Evolutionary conservation across 345 rosid species (phyloP).

Genomic region (Citrus reticulata): DNA sequence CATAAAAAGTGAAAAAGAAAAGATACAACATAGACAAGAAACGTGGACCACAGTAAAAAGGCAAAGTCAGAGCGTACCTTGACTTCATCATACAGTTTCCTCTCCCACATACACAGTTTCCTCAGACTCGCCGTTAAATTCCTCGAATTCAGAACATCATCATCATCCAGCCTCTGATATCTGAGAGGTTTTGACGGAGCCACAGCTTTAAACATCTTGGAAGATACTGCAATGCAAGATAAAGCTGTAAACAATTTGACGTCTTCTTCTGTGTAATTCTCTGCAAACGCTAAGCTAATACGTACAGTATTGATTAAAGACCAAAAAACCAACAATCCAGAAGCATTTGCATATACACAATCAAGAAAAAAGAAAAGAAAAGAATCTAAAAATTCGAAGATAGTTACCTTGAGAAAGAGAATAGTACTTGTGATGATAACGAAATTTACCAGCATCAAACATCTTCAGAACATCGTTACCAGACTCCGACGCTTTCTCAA

Average conservation of each 20-base stretch:
- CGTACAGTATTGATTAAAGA: neutral
- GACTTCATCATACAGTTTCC: constrained; percentile 68
- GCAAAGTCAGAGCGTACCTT: constrained; percentile 36
- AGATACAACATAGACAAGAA: neutral
- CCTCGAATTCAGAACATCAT: constrained; percentile 22
- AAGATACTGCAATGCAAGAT: constrained; percentile 24
- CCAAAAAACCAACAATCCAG: neutral
- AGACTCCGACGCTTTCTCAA: constrained; percentile 41
- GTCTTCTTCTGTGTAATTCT: neutral
- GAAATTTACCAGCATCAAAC: constrained; percentile 40
- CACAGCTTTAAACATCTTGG: constrained; percentile 31
- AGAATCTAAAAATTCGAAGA: neutral
- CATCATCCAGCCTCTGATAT: constrained; percentile 25
- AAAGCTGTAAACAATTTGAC: neutral
- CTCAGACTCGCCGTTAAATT: constrained; percentile 52
- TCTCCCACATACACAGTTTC: constrained; percentile 67
- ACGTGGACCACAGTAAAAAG: constrained; percentile 15
- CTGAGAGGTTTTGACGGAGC: constrained; percentile 18
- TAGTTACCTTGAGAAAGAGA: constrained; percentile 28
- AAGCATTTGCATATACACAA: neutral
- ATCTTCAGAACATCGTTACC: constrained; percentile 34
- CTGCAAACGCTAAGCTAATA: neutral
- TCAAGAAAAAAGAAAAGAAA: no score
- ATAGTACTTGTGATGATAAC: constrained; percentile 23
- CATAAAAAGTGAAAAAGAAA: neutral